These are phyloP conservation scores for Lichtheimia ornata DNA, from an alignment of 371 early-diverging fungal species.

Conservation along the genomic window DNA sequence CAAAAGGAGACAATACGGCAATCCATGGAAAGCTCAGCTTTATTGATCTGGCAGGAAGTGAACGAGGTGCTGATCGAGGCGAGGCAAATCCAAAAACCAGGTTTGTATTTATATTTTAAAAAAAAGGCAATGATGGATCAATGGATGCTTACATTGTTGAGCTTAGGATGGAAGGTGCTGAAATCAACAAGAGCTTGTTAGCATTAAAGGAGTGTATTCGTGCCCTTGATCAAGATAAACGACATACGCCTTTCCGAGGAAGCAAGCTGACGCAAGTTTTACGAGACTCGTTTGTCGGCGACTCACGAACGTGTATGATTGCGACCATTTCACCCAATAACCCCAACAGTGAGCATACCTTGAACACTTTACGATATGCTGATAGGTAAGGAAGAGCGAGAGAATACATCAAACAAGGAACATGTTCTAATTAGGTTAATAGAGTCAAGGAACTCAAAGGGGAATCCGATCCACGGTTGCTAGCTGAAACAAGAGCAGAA, in stretches of 20 bases:
- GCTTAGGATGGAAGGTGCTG: slow-evolving; percentile 94
- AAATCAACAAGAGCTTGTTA: slow-evolving; percentile 97
- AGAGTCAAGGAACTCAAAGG: slow-evolving; percentile 48
- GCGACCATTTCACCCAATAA: slow-evolving; percentile 95
- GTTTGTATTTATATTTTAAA: slow-evolving; percentile 37
- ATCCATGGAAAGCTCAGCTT: slow-evolving; percentile 90
- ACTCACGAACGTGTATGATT: slow-evolving; percentile 96
- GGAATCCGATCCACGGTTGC: slow-evolving; percentile 39
- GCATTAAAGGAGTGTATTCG: slow-evolving; percentile 98
- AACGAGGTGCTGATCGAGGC: slow-evolving; percentile 97
- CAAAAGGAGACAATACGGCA: slow-evolving; percentile 48
- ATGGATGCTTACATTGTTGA: not conserved
- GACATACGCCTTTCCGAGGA: slow-evolving; percentile 96
- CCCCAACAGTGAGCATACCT: slow-evolving; percentile 93
- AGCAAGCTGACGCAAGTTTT: slow-evolving; percentile 97
- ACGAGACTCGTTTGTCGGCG: slow-evolving; percentile 97
- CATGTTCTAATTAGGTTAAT: not conserved
- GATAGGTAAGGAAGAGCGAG: slow-evolving; percentile 60
- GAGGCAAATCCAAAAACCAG: slow-evolving; percentile 88
- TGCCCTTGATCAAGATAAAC: slow-evolving; percentile 92
- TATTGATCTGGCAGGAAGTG: slow-evolving; percentile 99
- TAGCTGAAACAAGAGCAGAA: slow-evolving; percentile 5
- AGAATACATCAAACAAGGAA: not conserved
- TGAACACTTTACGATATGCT: slow-evolving; percentile 98
- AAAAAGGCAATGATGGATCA: not conserved